phyloP scores from a whole-genome alignment of 2,329 filamentous ascomycete genomes.

The Epichloe coenophiala region DNA sequence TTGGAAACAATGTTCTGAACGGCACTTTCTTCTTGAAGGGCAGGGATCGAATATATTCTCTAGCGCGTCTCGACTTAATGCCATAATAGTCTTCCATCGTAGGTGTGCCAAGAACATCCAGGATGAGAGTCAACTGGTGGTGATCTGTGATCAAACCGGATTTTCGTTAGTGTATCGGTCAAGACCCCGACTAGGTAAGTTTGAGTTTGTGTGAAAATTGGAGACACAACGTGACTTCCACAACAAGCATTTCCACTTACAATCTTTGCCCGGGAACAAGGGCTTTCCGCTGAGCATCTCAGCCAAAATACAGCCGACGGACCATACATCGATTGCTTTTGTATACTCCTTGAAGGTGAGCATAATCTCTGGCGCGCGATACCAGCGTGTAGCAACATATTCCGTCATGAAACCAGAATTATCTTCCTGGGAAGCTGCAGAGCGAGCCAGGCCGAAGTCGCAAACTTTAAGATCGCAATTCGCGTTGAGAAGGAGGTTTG shows the following conservation, averaged over 20 bases:
- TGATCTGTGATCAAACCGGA: conserved; percentile 51
- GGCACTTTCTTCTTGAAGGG: conserved; percentile 99
- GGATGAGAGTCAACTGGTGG: conserved; percentile 91
- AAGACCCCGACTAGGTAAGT: background rate
- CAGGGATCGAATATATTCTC: conserved; percentile 94
- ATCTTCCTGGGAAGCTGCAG: conserved; percentile 92
- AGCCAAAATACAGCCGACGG: conserved; percentile 91
- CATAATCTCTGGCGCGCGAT: conserved; percentile 98
- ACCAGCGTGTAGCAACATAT: conserved; percentile 99
- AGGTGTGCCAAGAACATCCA: conserved; percentile 92
- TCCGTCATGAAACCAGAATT: conserved; percentile 99
- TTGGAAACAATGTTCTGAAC: conserved; percentile 92
- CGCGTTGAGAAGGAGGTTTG: conserved; percentile 90
- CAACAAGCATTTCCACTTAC: conserved; percentile 36
- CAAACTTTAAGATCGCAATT: conserved; percentile 99
- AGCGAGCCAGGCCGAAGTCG: conserved; percentile 92
- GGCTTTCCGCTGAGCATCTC: conserved; percentile 99
- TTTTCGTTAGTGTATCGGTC: background rate
- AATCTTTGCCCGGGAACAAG: conserved; percentile 95
- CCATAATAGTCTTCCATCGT: conserved; percentile 99
- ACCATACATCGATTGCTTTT: conserved; percentile 99
- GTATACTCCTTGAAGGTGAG: conserved; percentile 99
- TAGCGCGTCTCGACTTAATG: conserved; percentile 93
- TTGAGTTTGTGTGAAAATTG: background rate
- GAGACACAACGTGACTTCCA: background rate